phyloP scores from a whole-genome alignment of 176 grass and related monocot genomes.

The Coix lacrymajobi region DNA sequence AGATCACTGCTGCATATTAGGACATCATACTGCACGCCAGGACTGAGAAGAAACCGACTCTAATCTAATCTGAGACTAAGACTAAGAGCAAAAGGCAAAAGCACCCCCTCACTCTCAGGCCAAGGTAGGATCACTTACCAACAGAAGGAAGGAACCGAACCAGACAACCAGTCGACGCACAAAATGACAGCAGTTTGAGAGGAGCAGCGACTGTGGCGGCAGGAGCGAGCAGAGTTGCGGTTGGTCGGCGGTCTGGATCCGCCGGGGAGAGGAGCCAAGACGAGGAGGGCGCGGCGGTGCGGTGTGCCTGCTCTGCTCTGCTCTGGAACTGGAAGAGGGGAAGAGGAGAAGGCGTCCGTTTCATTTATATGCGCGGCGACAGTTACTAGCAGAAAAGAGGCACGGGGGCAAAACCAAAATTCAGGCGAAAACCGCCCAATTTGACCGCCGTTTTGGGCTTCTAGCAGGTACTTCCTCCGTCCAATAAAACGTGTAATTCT shows the following conservation, averaged over 20 bases:
- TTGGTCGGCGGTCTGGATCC: too few species aligned
- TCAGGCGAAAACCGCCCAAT: background rate
- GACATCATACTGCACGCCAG: background rate
- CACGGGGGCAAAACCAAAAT: background rate
- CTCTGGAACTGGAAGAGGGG: background rate
- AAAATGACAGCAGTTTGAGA: background rate
- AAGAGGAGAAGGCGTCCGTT: background rate
- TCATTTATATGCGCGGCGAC: background rate
- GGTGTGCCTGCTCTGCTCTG: background rate
- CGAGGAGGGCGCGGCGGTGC: background rate
- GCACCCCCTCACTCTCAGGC: background rate
- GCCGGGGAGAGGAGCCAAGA: background rate
- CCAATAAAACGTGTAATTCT: too few species aligned
- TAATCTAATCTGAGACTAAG: background rate
- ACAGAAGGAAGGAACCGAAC: background rate
- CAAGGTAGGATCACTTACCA: background rate
- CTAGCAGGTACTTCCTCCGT: too few species aligned
- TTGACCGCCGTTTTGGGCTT: background rate
- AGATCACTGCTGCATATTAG: background rate
- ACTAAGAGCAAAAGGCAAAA: background rate
- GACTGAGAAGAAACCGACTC: background rate
- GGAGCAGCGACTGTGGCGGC: background rate
- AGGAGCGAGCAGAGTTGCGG: background rate
- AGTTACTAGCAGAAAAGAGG: background rate
- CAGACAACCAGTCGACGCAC: background rate